phyloP scores from a whole-genome alignment of 1,139 yeast species.

The Protomyces gravidus region DNA sequence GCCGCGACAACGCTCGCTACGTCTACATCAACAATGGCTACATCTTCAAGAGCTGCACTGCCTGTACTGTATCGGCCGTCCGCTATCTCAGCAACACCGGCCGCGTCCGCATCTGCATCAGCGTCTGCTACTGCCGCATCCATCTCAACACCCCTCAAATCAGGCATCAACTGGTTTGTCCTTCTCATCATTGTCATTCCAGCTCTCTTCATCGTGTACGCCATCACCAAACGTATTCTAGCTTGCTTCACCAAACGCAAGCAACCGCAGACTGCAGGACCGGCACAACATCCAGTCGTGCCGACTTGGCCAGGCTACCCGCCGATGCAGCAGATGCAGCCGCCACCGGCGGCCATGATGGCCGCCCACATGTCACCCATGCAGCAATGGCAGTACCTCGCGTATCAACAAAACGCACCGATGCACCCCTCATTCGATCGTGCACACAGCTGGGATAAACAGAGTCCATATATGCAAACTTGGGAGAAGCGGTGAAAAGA shows the following conservation, averaged over 20 bases:
- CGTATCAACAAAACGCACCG: background rate
- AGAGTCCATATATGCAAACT: background rate
- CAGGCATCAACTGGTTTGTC: constrained; percentile 1
- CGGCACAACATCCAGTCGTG: background rate
- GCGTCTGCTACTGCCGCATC: background rate
- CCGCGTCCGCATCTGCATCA: background rate
- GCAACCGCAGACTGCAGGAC: background rate
- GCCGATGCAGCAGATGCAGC: background rate
- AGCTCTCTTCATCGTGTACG: background rate
- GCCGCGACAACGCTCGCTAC: background rate
- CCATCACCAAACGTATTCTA: background rate
- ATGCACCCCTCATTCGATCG: background rate
- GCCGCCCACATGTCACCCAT: background rate
- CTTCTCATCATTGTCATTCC: background rate
- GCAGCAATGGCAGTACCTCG: background rate
- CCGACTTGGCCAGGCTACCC: background rate
- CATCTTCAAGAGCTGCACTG: background rate
- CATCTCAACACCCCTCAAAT: background rate
- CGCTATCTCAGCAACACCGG: background rate
- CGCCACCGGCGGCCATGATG: background rate
- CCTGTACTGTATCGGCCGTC: background rate
- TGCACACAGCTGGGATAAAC: background rate
- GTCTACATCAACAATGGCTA: background rate
- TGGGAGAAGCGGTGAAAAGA: background rate
- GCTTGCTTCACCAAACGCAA: background rate